Percentiles rank a stretch among this genome's conserved stretches.
phyloP scores from a whole-genome alignment of 441 rosid species.

The Croton setiger region DNA sequence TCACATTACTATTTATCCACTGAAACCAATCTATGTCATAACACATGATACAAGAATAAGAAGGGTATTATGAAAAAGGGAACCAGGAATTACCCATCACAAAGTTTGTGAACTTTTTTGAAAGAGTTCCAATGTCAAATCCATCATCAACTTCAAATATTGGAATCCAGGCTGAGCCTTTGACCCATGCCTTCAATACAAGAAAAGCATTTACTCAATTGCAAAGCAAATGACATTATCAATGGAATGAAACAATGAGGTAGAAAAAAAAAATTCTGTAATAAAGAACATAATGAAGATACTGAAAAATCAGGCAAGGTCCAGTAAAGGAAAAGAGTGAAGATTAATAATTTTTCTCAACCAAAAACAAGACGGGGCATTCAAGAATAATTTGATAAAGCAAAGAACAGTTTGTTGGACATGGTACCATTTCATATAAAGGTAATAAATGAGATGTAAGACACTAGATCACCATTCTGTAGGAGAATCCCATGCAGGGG shows the following conservation, averaged over 20 bases:
- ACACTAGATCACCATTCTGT: background rate
- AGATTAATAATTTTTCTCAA: conserved; percentile 1
- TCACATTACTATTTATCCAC: background rate
- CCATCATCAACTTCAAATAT: conserved; percentile 60
- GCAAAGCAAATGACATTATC: conserved; percentile 6
- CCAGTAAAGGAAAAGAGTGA: background rate
- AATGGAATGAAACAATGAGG: background rate
- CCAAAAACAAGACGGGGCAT: background rate
- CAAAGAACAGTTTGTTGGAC: background rate
- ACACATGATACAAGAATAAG: background rate
- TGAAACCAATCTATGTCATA: conserved; percentile 6
- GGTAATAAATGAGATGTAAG: background rate
- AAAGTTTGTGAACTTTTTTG: conserved; percentile 63
- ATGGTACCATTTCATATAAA: background rate
- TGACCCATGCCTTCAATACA: conserved; percentile 75
- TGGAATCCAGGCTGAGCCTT: conserved; percentile 87
- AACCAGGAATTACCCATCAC: conserved; percentile 62
- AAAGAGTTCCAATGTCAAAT: conserved; percentile 60
- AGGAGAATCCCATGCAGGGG: background rate
- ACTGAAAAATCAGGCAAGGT: background rate
- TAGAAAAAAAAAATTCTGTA: background rate
- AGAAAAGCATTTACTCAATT: conserved; percentile 13
- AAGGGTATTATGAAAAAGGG: conserved; percentile 7
- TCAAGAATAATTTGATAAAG: background rate
- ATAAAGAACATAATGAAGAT: background rate